Evolutionary conservation across 108 stramenopile genomes (phyloP).

Genomic region (Conticribra guillardii): DNA sequence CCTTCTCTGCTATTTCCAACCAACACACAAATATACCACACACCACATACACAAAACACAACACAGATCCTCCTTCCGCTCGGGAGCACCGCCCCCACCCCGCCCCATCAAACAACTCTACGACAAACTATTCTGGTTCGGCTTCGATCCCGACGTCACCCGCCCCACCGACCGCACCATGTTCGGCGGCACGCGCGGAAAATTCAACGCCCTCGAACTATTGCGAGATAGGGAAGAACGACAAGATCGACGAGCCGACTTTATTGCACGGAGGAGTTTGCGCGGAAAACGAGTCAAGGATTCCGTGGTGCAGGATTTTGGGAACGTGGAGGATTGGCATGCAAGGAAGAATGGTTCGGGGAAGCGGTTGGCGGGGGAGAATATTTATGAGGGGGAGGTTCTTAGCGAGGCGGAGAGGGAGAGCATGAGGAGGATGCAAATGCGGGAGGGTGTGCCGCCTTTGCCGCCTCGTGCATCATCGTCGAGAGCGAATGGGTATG

Average conservation of each 20-base stretch:
- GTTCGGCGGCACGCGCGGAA: slow-evolving; percentile 86
- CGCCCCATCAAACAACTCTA: slow-evolving; percentile 65
- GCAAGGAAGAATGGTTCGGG: slow-evolving; percentile 32
- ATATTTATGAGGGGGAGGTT: neutral
- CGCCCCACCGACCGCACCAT: slow-evolving; percentile 71
- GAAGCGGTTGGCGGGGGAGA: slow-evolving; percentile 32
- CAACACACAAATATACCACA: neutral
- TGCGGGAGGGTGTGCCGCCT: neutral
- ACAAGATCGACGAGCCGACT: slow-evolving; percentile 5
- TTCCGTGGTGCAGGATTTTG: slow-evolving; percentile 44
- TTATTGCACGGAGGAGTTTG: slow-evolving; percentile 15
- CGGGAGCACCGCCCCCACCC: slow-evolving; percentile 65
- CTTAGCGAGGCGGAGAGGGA: slow-evolving; percentile 11
- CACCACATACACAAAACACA: neutral
- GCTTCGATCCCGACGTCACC: slow-evolving; percentile 53
- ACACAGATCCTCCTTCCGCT: slow-evolving; percentile 53
- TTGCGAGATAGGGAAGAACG: slow-evolving; percentile 49
- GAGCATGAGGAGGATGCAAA: slow-evolving; percentile 19
- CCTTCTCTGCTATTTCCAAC: neutral
- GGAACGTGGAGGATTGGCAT: slow-evolving; percentile 36
- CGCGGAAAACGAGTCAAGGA: slow-evolving; percentile 25
- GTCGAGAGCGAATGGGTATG: neutral
- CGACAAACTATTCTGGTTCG: slow-evolving; percentile 76
- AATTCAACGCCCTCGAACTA: slow-evolving; percentile 75
- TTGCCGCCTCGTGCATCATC: neutral